Evolutionary conservation across 2,329 filamentous ascomycete species (phyloP), one percentile per base, ranked within the genome.

Genomic region (Atkinsonella texensis): DNA sequence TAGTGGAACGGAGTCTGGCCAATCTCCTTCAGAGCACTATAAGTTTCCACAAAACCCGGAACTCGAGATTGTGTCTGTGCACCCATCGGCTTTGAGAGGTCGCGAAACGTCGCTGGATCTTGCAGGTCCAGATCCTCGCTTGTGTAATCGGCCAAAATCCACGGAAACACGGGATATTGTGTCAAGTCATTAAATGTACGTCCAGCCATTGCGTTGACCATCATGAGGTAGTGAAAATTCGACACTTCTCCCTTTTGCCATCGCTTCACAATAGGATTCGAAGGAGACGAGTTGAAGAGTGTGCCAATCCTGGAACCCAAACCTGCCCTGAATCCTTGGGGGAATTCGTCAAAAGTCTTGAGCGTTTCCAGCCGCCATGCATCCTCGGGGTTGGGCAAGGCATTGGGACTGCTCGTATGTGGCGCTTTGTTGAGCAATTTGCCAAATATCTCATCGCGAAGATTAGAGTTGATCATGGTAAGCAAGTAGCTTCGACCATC

Each of bases 141-240:
- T 0, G 86, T 91, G 64, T 98, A 98, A 63, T 98, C 91, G 0
- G 93, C 90, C 45, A 98, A 72, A 3, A 98, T 84, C 93, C 93
- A 98, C 0, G 93, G 93, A 57, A 98, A 98, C 17, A 98, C 90
- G 0, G 93, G 93, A 61, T 98, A 98, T 62, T 98, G 94, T 0
- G 93, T 98, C 17, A 98, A 74, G 63, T 98, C 93, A 63, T 98
- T 98, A 72, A 98, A 98, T 0, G 93, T 97, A 49, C 93, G 78
- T 2, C 93, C 93, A 31, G 94, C 94, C 79, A 98, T 88, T 0
- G 93, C 97, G 63, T 98, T 98, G 62, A 98, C 83, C 54, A 96
- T 83, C 91, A 98, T 98, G 38, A 98, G 78, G 63, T 98, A 98
- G 67, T 97, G 89, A 61, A 98, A 98, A 66, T 98, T 98, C 13